phyloP scores from a whole-genome alignment of 768 basidiomycete genomes.

The Hortiboletus flavorubellus region DNA sequence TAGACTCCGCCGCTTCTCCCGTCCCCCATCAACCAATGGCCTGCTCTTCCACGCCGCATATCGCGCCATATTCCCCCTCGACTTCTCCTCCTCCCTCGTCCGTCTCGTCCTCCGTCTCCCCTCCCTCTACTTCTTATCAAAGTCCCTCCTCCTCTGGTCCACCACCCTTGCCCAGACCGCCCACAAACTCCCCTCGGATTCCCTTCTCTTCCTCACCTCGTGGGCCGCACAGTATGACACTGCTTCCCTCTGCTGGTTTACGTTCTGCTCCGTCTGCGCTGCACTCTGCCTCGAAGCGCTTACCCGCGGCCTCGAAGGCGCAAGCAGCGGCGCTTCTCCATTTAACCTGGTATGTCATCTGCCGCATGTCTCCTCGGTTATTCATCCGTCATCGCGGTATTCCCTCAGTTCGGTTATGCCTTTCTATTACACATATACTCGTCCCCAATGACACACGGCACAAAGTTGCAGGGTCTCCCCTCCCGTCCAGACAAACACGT shows the following conservation, averaged over 20 bases:
- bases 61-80: conserved; percentile 54
- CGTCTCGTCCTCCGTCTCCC: conserved; percentile 61
- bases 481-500: conserved; percentile 72
- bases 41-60: conserved; percentile 27
- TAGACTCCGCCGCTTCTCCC: conserved; percentile 10
- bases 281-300: conserved; percentile 65
- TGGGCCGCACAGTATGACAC: conserved; percentile 54
- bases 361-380: conserved; percentile 2
- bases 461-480: conserved; percentile 41
- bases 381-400: no score
- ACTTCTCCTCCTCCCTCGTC: conserved; percentile 57
- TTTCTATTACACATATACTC: conserved; percentile 75
- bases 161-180: conserved; percentile 58
- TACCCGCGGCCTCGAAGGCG: conserved; percentile 65
- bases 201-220: conserved; percentile 35
- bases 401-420: conserved; percentile 64
- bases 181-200: conserved; percentile 36
- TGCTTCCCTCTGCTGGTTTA: conserved; percentile 67
- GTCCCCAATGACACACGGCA: conserved; percentile 54
- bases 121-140: conserved; percentile 57
- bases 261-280: conserved; percentile 64
- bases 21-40: conserved; percentile 25
- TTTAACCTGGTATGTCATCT: conserved; percentile 64
- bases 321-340: conserved; percentile 53
- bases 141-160: conserved; percentile 55